Base-by-base conservation (phyloP, 805 yeast genomes). In the Spathaspora sp. region DNA sequence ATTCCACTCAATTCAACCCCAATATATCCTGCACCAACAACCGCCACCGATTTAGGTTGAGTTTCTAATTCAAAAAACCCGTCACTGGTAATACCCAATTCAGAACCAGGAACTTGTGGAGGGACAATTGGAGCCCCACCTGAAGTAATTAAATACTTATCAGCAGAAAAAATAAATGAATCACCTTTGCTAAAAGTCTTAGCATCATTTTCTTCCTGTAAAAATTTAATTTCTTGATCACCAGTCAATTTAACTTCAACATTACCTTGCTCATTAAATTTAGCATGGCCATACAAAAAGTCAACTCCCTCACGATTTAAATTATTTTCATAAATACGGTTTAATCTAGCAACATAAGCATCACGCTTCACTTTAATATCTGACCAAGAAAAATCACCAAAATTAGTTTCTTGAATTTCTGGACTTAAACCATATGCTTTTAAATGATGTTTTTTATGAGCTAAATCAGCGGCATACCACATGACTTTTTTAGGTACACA, bases 401-500 rank as follows among this genome's bases (percentile, higher is more conserved):
- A 62, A 50, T 67, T 56, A 42, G 83, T 78, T 50, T 79, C 77
- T 39, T 73, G 70, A n/a, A 76, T 69, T 52, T 80, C 82, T 45
- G 82, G 83, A 16, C 76, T 70, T 58, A 94, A 86, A 0, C 97
- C 97, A 66, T 93, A 94, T 56, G 87, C 89, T 57, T 80, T 75
- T 54, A 96, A 96, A 46, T 89, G 86, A 43, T 77, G 72, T 54
- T 87, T 74, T 63, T 83, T 85, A 56, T 81, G 80, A 17, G 97
- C 97, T 67, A 89, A 71, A 61, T 92, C 97, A 29, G 94, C 85
- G 10, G 97, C 97, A 61, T 92, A 86, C 99, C 99, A 94, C 97
- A 94, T 92, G 45, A 94, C 90, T 68, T 94, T 94, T 78, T 94
- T 94, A 46, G 99, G 99, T 47, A 94, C 99, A 78, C 99, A 94